Base-by-base conservation (phyloP, 2,329 filamentous ascomycete genomes). In the Myrmaecium sp. region DNA sequence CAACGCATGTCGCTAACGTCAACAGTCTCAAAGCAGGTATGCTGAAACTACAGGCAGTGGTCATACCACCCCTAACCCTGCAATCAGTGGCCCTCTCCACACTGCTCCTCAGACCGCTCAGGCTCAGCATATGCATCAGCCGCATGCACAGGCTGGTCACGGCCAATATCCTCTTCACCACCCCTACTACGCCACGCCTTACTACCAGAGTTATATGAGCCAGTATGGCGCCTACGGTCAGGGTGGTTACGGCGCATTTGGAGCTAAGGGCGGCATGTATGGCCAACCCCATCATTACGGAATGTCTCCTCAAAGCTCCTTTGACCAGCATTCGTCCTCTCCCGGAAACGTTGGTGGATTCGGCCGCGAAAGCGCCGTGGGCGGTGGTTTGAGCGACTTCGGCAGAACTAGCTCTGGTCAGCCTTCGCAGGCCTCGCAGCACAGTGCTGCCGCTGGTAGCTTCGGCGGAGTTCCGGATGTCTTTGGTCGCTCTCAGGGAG, bases 31-130 rank as follows among this genome's bases (percentile, higher is more conserved):
- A 49, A 79, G 72, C 48, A 76, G 74, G 39, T 75, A 74, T 43
- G 66, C 70, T 35, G 82, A 92, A 29, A 66, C 69, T 34, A 79
- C 83, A 43, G 82, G 76, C 58, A 93, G 82, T 48, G 86, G 83
- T 23, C 77, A 89, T 51, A 86, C 77, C 42, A 94, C 84, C 3
- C 84, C 86, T 18, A 89, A 91, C 57, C 83, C 84, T 15, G 64
- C 74, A 21, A 51, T 69, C 32, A 63, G 64, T 32, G 58, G 54
- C 27, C 64, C 66, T 32, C 62, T 66, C 32, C 65, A 68, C 36
- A 53, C 56, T 29, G 57, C 55, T 26, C 60, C 65, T 17, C 50
- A 54, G 31, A 32, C 37, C 17, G 40, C 35, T 23, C 48, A 47
- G 6, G 51, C 55, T 34, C 60, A 60, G 33, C 48, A 51, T 19